Percentiles rank a stretch among this genome's conserved stretches.
phyloP scores from a whole-genome alignment of 192 early-diverging fungal genomes.

The Backusella tarrabulga region DNA sequence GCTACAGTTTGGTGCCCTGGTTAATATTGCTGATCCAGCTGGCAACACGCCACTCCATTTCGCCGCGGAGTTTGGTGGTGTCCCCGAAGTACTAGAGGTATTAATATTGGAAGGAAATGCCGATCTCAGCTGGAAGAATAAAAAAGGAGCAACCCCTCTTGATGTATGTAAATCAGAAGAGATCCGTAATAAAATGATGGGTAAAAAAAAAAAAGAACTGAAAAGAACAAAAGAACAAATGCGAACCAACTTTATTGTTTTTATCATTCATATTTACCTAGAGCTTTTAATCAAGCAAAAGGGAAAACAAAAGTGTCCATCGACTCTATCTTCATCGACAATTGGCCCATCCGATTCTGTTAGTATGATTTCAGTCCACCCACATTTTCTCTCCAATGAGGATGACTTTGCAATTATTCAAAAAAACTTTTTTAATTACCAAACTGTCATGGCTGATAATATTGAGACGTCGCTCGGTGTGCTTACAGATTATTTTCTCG shows the following conservation, averaged over 20 bases:
- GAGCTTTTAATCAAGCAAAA: background rate
- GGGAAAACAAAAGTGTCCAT: background rate
- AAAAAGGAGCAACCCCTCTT: constrained; percentile 41
- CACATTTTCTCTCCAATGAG: background rate
- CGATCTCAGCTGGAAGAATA: constrained; percentile 43
- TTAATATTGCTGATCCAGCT: constrained; percentile 45
- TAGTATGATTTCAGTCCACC: background rate
- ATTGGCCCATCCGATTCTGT: background rate
- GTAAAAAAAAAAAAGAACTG: constrained; percentile 11
- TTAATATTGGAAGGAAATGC: constrained; percentile 44
- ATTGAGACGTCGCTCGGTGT: constrained; percentile 43
- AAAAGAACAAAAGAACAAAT: background rate
- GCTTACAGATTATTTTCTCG: constrained; percentile 44
- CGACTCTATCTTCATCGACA: background rate
- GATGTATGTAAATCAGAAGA: constrained; percentile 48
- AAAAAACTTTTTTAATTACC: constrained; percentile 43
- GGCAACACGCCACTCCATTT: constrained; percentile 54
- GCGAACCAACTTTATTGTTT: background rate
- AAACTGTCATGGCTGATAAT: constrained; percentile 42
- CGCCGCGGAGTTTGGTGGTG: constrained; percentile 48
- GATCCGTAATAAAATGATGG: constrained; percentile 12
- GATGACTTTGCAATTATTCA: constrained; percentile 47
- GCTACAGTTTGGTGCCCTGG: constrained; percentile 43
- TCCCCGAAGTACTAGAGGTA: constrained; percentile 44
- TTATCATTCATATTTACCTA: background rate